Conservation (phyloP, 2,329 filamentous ascomycete species). For the Xylariaceae sp. region DNA sequence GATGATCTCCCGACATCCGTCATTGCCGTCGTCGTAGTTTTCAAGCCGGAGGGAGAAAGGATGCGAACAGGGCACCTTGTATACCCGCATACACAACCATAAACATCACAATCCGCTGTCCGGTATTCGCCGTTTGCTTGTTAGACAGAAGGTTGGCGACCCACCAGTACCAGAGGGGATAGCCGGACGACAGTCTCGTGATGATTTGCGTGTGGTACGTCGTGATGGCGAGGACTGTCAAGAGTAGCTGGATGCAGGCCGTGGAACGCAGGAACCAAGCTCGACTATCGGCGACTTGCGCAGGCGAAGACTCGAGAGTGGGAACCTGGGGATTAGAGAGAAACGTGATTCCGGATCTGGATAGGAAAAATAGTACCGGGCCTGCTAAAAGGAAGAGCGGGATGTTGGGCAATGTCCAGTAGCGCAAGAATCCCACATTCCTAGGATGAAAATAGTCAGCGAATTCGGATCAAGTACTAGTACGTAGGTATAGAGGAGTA, state of each 20-base stretch:
- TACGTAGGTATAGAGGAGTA: conserved; percentile 1
- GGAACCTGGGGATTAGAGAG: conserved; percentile 19
- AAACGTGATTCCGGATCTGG: conserved; percentile 51
- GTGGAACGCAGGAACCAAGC: conserved; percentile 47
- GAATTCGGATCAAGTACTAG: not conserved
- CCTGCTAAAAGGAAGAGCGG: conserved; percentile 81
- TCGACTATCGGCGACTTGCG: conserved; percentile 1
- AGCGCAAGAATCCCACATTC: conserved; percentile 81
- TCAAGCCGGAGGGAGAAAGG: conserved; percentile 84
- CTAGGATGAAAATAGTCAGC: conserved; percentile 41
- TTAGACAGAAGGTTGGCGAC: conserved; percentile 50
- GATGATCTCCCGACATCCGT: not conserved
- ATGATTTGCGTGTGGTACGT: conserved; percentile 94
- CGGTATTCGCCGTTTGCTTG: conserved; percentile 29
- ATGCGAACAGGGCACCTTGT: conserved; percentile 79
- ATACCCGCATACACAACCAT: conserved; percentile 79
- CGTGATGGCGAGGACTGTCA: conserved; percentile 67
- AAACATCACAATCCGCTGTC: conserved; percentile 49
- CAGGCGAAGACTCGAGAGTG: not conserved
- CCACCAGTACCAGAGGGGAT: conserved; percentile 85
- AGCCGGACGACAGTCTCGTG: conserved; percentile 80
- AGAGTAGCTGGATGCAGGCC: conserved; percentile 65
- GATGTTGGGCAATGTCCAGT: conserved; percentile 83
- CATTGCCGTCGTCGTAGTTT: not conserved
- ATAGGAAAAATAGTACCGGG: conserved; percentile 67